These are phyloP conservation scores for Populus davidiana DNA, from an alignment of 345 rosid species.

Conservation along the genomic window DNA sequence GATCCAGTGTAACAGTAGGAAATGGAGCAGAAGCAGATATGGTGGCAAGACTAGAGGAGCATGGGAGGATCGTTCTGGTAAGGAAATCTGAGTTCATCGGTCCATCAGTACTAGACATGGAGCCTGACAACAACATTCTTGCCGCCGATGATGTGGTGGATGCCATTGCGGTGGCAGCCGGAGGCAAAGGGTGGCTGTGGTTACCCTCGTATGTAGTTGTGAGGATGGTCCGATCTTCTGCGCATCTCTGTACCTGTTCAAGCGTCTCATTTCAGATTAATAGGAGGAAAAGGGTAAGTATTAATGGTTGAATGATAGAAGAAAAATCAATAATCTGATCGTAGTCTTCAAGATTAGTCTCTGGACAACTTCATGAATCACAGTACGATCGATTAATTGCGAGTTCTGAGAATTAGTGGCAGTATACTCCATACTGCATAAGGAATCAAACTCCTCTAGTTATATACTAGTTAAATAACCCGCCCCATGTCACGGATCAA, in stretches of 20 bases:
- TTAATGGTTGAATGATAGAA: not conserved
- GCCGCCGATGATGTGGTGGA: constrained; percentile 90
- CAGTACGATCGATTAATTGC: too few relatives aligned
- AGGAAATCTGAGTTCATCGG: constrained; percentile 66
- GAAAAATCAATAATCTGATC: not conserved
- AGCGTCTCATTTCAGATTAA: not conserved
- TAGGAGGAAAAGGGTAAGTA: not conserved
- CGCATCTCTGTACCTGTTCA: constrained; percentile 85
- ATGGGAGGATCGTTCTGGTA: constrained; percentile 67
- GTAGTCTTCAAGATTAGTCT: not conserved
- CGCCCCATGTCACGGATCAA: rapidly evolving
- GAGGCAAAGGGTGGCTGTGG: constrained; percentile 96
- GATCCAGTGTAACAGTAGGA: constrained; percentile 90
- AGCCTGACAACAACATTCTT: constrained; percentile 75
- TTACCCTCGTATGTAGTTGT: constrained; percentile 91
- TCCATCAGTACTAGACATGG: constrained; percentile 77
- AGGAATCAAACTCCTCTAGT: not conserved
- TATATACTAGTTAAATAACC: too few relatives aligned
- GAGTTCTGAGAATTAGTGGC: not conserved
- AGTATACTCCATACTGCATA: not conserved
- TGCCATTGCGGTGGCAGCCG: constrained; percentile 88
- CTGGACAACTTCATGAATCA: not conserved
- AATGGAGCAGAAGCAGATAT: constrained; percentile 96
- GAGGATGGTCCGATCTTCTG: constrained; percentile 74
- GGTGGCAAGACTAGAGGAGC: constrained; percentile 94